These are phyloP conservation scores for Colletotrichum salicis DNA, from an alignment of 2,329 filamentous ascomycete species.

Conservation along the genomic window DNA sequence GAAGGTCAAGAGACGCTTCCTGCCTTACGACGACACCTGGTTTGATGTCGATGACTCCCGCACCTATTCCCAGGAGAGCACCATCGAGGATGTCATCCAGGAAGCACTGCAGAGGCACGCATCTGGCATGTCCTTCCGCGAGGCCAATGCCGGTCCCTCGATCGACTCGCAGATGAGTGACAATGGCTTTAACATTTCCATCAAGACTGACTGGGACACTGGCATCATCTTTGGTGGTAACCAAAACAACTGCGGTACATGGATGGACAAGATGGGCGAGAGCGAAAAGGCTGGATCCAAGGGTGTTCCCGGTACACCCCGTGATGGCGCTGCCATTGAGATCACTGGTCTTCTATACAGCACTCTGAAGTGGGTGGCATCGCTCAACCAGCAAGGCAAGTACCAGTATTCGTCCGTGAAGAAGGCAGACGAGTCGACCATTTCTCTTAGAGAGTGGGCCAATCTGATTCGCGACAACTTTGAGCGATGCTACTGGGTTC, in stretches of 20 bases:
- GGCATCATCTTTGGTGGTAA: constrained; percentile 95
- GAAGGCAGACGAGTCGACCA: constrained; percentile 65
- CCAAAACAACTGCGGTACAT: constrained; percentile 94
- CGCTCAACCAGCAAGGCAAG: constrained; percentile 73
- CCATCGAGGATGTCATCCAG: constrained; percentile 89
- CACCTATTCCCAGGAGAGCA: constrained; percentile 86
- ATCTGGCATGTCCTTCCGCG: constrained; percentile 87
- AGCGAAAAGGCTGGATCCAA: constrained; percentile 90
- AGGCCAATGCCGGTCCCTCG: constrained; percentile 89
- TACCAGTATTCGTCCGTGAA: constrained; percentile 81
- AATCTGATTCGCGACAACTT: constrained; percentile 84
- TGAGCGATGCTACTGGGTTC: constrained; percentile 91
- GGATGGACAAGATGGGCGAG: constrained; percentile 99
- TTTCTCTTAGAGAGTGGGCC: constrained; percentile 85
- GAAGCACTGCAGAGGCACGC: constrained; percentile 94
- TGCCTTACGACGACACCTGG: constrained; percentile 96
- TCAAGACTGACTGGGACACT: constrained; percentile 89
- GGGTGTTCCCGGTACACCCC: constrained; percentile 93
- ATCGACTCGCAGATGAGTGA: constrained; percentile 94
- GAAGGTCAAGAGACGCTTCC: constrained; percentile 83
- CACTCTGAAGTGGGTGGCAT: constrained; percentile 81
- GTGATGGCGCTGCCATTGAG: constrained; percentile 94
- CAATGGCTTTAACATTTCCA: constrained; percentile 90
- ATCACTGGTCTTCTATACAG: constrained; percentile 96
- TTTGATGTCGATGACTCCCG: constrained; percentile 83